These are phyloP conservation scores for Colletotrichum phormii DNA, from an alignment of 2,329 filamentous ascomycete genomes.

Conservation along the genomic window DNA sequence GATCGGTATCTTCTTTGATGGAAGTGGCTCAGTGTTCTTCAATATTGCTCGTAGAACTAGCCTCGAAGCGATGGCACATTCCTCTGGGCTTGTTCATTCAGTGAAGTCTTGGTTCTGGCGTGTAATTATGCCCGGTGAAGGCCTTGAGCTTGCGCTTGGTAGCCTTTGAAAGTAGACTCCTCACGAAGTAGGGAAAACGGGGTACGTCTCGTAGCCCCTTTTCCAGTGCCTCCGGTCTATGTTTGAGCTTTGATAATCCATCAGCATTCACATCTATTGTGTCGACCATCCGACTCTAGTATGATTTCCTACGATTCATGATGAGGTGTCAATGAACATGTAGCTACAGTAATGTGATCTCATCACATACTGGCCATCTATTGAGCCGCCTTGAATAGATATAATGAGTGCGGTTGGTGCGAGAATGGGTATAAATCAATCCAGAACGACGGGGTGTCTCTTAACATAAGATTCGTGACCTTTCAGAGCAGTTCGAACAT, in stretches of 20 bases:
- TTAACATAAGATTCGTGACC: not conserved
- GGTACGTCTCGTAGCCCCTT: too few species aligned
- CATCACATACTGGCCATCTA: too few species aligned
- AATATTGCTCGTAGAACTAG: not conserved
- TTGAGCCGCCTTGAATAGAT: too few species aligned
- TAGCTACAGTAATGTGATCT: too few species aligned
- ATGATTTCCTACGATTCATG: too few species aligned
- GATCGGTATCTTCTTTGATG: not conserved
- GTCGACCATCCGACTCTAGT: too few species aligned
- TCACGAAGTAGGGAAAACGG: too few species aligned
- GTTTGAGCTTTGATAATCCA: too few species aligned
- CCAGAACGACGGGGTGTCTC: not conserved
- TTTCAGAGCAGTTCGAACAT: not conserved
- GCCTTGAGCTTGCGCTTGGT: not conserved
- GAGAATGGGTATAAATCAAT: not conserved
- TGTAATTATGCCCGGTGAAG: not conserved
- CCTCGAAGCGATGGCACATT: not conserved
- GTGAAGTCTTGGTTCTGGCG: not conserved
- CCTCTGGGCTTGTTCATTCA: not conserved
- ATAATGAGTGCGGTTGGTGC: not conserved
- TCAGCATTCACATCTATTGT: too few species aligned
- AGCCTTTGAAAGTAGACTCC: not conserved
- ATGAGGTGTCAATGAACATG: too few species aligned
- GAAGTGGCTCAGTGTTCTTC: not conserved
- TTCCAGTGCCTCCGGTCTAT: too few species aligned